These are phyloP conservation scores for Hortaea sp. DNA, from an alignment of 2,329 filamentous ascomycete genomes.

Conservation along the genomic window DNA sequence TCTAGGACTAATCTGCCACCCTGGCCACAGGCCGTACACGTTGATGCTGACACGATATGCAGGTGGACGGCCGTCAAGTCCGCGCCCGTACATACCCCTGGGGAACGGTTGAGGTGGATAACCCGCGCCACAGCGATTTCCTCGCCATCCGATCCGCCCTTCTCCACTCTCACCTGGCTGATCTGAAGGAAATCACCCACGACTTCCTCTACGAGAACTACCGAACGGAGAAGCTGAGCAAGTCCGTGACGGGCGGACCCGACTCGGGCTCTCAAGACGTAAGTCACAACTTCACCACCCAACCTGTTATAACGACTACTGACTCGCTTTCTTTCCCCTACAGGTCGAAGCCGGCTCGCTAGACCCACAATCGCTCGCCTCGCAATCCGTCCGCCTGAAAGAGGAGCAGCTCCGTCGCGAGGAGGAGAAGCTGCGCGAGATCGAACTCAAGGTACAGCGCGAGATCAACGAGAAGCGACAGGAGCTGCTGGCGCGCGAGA, in stretches of 20 bases:
- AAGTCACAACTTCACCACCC: slow-evolving; percentile 43
- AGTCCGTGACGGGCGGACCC: slow-evolving; percentile 80
- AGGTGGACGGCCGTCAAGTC: slow-evolving; percentile 5
- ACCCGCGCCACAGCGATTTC: slow-evolving; percentile 98
- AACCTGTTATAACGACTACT: neutral
- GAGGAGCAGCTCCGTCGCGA: slow-evolving; percentile 98
- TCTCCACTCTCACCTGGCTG: slow-evolving; percentile 92
- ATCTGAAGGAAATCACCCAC: slow-evolving; percentile 98
- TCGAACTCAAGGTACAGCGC: slow-evolving; percentile 98
- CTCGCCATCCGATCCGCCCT: slow-evolving; percentile 92
- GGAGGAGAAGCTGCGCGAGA: slow-evolving; percentile 99
- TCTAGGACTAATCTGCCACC: slow-evolving; percentile 39
- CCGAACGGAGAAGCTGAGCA: slow-evolving; percentile 99
- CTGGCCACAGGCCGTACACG: neutral
- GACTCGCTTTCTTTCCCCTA: neutral
- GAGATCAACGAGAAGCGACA: slow-evolving; percentile 99
- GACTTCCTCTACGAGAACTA: slow-evolving; percentile 99
- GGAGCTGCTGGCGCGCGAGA: slow-evolving; percentile 92
- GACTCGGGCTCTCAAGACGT: neutral
- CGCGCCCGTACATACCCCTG: slow-evolving; percentile 84
- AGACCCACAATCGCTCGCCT: slow-evolving; percentile 95
- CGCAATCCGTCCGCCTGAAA: slow-evolving; percentile 96
- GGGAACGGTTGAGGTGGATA: slow-evolving; percentile 98
- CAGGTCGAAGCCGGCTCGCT: slow-evolving; percentile 50
- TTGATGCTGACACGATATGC: neutral